Evolutionary conservation across 2,329 filamentous ascomycete genomes (phyloP).

Genomic region (Colletotrichum limetticola): DNA sequence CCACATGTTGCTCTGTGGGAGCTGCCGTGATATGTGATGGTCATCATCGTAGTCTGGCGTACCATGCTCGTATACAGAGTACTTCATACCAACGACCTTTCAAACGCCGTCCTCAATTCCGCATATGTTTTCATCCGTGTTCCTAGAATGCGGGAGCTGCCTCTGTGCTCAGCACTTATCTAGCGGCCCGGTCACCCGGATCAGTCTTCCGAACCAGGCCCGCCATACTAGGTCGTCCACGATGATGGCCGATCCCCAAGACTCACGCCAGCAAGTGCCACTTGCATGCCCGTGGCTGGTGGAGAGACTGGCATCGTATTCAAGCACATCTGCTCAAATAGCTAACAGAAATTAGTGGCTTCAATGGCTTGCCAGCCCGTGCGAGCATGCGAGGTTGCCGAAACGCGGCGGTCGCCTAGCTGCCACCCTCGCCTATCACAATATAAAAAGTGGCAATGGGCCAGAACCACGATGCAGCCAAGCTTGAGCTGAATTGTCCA

Average conservation of each 20-base stretch:
- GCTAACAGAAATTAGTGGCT: conserved; percentile 22
- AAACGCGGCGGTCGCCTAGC: not conserved
- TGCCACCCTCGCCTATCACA: not conserved
- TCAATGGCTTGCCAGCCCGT: not conserved
- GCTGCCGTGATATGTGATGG: not conserved
- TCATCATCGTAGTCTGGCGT: not conserved
- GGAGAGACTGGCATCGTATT: not conserved
- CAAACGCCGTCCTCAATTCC: not conserved
- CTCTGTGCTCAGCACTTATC: not conserved
- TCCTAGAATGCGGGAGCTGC: not conserved
- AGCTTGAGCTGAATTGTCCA: not conserved
- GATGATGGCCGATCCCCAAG: not conserved
- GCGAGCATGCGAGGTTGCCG: conserved; percentile 5
- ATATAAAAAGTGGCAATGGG: not conserved
- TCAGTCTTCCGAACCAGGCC: not conserved
- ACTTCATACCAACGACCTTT: not conserved
- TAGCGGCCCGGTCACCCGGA: not conserved
- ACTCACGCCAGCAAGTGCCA: not conserved
- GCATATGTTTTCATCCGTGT: not conserved
- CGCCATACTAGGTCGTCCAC: not conserved
- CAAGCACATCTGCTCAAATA: not conserved
- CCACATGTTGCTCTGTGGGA: not conserved
- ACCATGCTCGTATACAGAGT: not conserved
- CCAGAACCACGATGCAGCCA: not conserved
- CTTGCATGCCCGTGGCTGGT: not conserved